Evolutionary conservation across 352 stramenopile genomes (phyloP), one percentile per base, ranked within the genome.

Genomic region (Phytophthora vignae): DNA sequence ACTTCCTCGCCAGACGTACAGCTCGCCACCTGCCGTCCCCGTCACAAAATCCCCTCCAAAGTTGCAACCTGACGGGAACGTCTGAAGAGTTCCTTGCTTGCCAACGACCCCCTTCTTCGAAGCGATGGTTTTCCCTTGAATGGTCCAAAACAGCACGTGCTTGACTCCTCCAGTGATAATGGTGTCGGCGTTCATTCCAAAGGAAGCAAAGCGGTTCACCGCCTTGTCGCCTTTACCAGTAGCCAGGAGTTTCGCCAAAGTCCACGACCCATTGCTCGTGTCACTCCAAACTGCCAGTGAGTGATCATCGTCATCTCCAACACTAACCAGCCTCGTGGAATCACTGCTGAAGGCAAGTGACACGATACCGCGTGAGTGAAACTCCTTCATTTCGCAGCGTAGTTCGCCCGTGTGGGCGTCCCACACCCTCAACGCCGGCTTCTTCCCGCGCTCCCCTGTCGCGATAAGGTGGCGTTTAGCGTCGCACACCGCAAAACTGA

Each of bases 381-480:
- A 87, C 0, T 85, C 84, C 38, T 83, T 87, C 21, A 96, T 67
- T 65, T 90, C 83, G 19, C 71, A 80, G 9, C 87, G 76, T 25
- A 93, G 62, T 46, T 85, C 86, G 0, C 89, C 88, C 0, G 86
- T 95, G 55, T 92, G 85, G 0, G 85, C 82, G 64, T 96, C 87
- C 93, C 93, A 98, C 22, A 98, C 67, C 17, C 91, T 85, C 25
- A 98, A 71, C 27, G 70, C 66, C 1, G 85, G 85, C 14, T 87
- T 87, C 64, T 95, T 94, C 9, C 91, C 91, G 3, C 87, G 78
- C 50, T 98, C 88, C 22, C 92, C 94, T 0, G 92, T 98, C 10
- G 93, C 94, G 3, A 96, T 83, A n/a, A 98, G 77, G 25, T 85
- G 78, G 3, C 85, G 73, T 22, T 79, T 81, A 0, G 82, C 31